Conservation (phyloP, 129 eudicot genomes). For the Tagetes patula region DNA sequence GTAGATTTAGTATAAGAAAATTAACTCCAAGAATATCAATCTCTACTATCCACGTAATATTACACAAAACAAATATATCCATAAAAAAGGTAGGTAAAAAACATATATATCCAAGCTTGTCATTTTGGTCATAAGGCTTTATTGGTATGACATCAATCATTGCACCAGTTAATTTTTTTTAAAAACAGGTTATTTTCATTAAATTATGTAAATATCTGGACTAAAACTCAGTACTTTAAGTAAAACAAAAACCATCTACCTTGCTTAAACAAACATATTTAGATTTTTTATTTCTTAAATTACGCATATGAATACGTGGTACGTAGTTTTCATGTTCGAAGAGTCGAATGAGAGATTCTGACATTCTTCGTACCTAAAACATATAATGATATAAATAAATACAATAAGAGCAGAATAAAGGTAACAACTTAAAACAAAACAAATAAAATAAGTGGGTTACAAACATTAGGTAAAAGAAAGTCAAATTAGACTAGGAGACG, state of each 20-base stretch:
- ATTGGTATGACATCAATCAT: conserved; percentile 11
- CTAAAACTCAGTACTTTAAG: too few relatives aligned
- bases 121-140: not conserved
- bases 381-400: not conserved
- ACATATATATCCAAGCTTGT: not conserved
- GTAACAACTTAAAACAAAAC: not conserved
- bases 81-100: too few relatives aligned
- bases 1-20: too few relatives aligned
- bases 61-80: too few relatives aligned
- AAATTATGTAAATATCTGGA: too few relatives aligned
- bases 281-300: not conserved
- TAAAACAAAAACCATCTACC: too few relatives aligned
- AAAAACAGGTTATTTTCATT: too few relatives aligned
- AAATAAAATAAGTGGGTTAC: not conserved
- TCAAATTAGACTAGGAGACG: conserved; percentile 5
- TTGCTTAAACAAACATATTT: conserved; percentile 1
- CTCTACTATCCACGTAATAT: too few relatives aligned
- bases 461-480: not conserved
- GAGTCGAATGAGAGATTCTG: not conserved
- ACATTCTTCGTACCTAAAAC: conserved; percentile 11
- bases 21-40: too few relatives aligned
- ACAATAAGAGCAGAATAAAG: not conserved
- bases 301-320: conserved; percentile 7
- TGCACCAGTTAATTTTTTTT: not conserved
- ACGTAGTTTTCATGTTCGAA: conserved; percentile 5